These are phyloP conservation scores for Cryphonectria radicalis DNA, from an alignment of 2,329 filamentous ascomycete species.

Conservation along the genomic window DNA sequence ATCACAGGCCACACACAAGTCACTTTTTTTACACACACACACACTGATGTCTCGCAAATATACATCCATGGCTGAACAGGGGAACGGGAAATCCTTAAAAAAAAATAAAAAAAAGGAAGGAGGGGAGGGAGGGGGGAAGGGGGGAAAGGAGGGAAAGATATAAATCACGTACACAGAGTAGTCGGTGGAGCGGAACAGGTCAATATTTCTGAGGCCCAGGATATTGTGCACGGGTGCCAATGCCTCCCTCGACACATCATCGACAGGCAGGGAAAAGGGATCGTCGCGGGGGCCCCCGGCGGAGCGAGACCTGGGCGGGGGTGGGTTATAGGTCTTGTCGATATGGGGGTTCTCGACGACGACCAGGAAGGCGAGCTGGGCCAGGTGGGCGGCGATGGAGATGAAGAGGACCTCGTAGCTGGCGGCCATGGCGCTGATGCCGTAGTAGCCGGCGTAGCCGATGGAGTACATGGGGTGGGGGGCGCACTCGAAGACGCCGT, in stretches of 20 bases:
- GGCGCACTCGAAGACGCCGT: slow-evolving; percentile 98
- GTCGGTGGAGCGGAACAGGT: slow-evolving; percentile 87
- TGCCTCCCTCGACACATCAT: slow-evolving; percentile 30
- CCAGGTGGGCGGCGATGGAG: slow-evolving; percentile 90
- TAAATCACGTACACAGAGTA: slow-evolving; percentile 58
- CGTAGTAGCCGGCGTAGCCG: slow-evolving; percentile 96
- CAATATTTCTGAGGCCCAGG: slow-evolving; percentile 80
- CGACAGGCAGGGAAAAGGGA: slow-evolving; percentile 36
- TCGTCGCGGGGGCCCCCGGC: slow-evolving; percentile 36
- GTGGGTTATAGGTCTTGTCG: slow-evolving; percentile 95
- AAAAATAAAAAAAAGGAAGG: too few species aligned
- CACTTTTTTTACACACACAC: background rate
- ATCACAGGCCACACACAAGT: too few species aligned
- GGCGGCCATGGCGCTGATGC: slow-evolving; percentile 96
- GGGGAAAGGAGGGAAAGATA: background rate
- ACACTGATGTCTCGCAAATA: background rate
- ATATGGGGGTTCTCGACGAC: slow-evolving; percentile 97
- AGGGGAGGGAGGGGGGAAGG: too few species aligned
- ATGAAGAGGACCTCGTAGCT: slow-evolving; percentile 98
- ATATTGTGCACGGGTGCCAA: slow-evolving; percentile 80
- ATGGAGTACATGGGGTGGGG: slow-evolving; percentile 99
- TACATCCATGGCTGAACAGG: background rate
- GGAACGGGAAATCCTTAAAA: background rate
- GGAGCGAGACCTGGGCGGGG: slow-evolving; percentile 69
- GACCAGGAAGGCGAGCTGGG: slow-evolving; percentile 91